Conservation (phyloP, 2,329 filamentous ascomycete species). For the Trichoderma polysporum region DNA sequence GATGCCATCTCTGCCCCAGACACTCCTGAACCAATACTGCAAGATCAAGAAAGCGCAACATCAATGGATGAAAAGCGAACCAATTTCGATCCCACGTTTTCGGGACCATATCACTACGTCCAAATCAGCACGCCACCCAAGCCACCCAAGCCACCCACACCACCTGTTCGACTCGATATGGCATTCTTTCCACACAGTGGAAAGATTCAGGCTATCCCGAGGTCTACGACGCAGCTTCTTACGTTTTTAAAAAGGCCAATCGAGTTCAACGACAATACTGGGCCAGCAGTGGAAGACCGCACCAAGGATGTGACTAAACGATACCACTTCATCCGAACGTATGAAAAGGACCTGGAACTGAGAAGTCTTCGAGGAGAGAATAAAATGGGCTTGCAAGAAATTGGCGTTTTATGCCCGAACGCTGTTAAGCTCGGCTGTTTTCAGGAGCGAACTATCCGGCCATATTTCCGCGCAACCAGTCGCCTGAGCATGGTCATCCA, state of each 20-base stretch:
- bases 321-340: slow-evolving; percentile 48
- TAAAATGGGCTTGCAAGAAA: slow-evolving; percentile 27
- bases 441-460: slow-evolving; percentile 24
- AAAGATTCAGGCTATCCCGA: slow-evolving; percentile 23
- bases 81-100: background rate
- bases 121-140: slow-evolving; percentile 3
- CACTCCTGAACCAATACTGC: background rate
- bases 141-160: no score
- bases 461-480: slow-evolving; percentile 37
- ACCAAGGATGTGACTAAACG: slow-evolving; percentile 22
- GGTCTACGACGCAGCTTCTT: slow-evolving; percentile 21
- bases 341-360: slow-evolving; percentile 50
- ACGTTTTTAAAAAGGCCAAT: slow-evolving; percentile 26
- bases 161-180: slow-evolving; percentile 32
- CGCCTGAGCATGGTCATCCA: slow-evolving; percentile 59
- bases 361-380: slow-evolving; percentile 33
- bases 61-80: background rate
- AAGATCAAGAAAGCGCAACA: background rate
- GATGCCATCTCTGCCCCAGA: slow-evolving; percentile 4
- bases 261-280: slow-evolving; percentile 21
- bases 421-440: slow-evolving; percentile 31
- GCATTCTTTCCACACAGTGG: slow-evolving; percentile 39
- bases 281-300: background rate
- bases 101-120: background rate
- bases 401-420: slow-evolving; percentile 35